phyloP scores from a whole-genome alignment of 768 basidiomycete genomes.

The Phanerochaete carnosa region DNA sequence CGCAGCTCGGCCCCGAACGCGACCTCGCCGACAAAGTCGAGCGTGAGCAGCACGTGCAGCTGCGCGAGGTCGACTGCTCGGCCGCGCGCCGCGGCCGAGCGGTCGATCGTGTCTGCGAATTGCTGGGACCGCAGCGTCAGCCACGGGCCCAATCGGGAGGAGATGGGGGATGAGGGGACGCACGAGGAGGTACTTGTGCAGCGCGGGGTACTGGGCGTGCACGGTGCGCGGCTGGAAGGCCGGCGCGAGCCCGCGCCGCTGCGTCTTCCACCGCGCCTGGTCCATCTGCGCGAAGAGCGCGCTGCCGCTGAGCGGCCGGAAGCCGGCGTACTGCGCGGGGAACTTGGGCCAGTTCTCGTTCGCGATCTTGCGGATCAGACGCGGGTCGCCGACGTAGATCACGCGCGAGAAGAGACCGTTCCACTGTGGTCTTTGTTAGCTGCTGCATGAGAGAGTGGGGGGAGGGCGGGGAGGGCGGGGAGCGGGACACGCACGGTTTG shows the following conservation, averaged over 20 bases:
- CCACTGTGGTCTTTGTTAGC: background rate
- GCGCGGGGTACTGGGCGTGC: background rate
- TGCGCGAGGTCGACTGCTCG: background rate
- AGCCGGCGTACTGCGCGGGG: constrained; percentile 2
- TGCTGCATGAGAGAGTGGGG: background rate
- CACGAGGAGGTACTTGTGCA: background rate
- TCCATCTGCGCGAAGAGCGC: constrained; percentile 6
- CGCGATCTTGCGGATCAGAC: background rate
- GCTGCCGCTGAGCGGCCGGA: background rate
- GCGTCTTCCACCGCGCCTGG: background rate
- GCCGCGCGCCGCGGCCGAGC: background rate
- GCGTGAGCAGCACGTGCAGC: background rate
- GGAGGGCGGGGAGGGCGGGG: too few relatives aligned
- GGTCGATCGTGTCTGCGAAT: background rate
- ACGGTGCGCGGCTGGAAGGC: constrained; percentile 4
- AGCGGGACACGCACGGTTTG: background rate
- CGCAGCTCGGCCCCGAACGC: background rate
- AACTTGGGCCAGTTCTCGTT: constrained; percentile 6
- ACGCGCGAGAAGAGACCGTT: background rate
- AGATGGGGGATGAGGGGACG: background rate
- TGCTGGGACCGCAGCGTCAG: background rate
- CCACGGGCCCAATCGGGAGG: background rate
- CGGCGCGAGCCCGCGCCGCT: background rate
- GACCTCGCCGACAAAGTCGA: constrained; percentile 4
- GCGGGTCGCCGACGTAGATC: background rate